Evolutionary conservation across 2,329 filamentous ascomycete genomes (phyloP).

Genomic region (Emergomyces orientalis): DNA sequence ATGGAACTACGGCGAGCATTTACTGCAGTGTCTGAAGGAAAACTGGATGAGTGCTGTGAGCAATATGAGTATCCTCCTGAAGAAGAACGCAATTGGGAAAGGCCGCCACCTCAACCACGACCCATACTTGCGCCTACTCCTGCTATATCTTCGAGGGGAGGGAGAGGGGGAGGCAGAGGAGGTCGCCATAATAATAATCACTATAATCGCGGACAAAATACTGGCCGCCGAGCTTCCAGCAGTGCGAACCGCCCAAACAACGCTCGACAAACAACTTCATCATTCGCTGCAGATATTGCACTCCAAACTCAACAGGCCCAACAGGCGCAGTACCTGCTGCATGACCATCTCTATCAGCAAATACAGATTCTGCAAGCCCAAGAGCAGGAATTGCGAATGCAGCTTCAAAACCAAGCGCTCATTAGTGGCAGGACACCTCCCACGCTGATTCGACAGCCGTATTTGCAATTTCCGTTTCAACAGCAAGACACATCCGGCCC

Average conservation of each 20-base stretch:
- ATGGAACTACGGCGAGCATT: constrained; percentile 83
- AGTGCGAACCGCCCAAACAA: constrained; percentile 39
- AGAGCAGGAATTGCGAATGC: constrained; percentile 41
- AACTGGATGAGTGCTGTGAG: constrained; percentile 75
- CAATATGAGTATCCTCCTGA: constrained; percentile 81
- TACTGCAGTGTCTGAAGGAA: constrained; percentile 65
- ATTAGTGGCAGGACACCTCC: constrained; percentile 32
- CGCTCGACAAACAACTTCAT: constrained; percentile 33
- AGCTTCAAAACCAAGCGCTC: constrained; percentile 39
- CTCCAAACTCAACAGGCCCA: constrained; percentile 29
- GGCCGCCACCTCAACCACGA: constrained; percentile 47
- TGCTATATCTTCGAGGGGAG: constrained; percentile 36
- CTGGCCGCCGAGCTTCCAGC: constrained; percentile 48
- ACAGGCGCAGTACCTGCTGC: constrained; percentile 40
- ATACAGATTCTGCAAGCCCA: constrained; percentile 43
- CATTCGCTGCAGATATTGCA: constrained; percentile 24
- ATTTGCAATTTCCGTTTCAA: constrained; percentile 31
- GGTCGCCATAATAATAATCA: constrained; percentile 42
- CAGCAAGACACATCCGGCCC: constrained; percentile 25
- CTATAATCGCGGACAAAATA: constrained; percentile 39
- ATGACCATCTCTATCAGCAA: constrained; percentile 42
- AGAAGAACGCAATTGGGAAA: constrained; percentile 53
- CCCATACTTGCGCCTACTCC: constrained; percentile 41
- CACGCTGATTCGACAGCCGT: constrained; percentile 34
- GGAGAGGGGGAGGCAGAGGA: constrained; percentile 42